Conservation (phyloP, 768 basidiomycete genomes). For the Russula abietina region DNA sequence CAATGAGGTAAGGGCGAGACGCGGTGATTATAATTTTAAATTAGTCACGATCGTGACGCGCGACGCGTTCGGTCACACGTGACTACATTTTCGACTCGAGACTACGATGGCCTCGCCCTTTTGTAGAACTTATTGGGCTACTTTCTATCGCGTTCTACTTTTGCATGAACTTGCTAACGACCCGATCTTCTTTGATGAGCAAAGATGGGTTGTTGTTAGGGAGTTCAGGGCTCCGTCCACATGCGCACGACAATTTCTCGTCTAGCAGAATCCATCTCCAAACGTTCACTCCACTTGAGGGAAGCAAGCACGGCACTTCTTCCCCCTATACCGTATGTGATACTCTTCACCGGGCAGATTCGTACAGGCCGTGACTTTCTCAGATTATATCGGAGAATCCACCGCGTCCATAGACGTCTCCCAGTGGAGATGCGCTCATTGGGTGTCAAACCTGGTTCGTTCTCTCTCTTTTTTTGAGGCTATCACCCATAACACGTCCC, state of each 20-base stretch:
- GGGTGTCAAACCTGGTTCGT: conserved; percentile 38
- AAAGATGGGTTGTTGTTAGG: too few relatives aligned
- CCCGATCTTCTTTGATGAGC: too few relatives aligned
- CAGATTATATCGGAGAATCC: conserved; percentile 41
- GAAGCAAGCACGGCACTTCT: too few relatives aligned
- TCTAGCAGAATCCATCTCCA: too few relatives aligned
- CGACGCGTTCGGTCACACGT: conserved; percentile 2
- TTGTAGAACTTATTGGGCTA: too few relatives aligned
- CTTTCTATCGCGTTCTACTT: too few relatives aligned
- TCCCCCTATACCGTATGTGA: conserved; percentile 40
- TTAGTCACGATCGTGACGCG: not conserved
- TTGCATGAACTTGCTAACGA: too few relatives aligned
- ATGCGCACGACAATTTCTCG: too few relatives aligned
- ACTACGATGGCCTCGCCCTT: too few relatives aligned
- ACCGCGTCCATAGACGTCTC: conserved; percentile 38
- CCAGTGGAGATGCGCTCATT: conserved; percentile 42
- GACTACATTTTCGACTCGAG: too few relatives aligned
- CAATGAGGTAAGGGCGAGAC: not conserved
- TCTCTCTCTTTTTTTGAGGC: not conserved
- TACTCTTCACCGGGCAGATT: not conserved
- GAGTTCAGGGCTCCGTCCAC: too few relatives aligned
- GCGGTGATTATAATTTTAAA: not conserved
- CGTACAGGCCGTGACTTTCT: not conserved
- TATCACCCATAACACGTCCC: not conserved
- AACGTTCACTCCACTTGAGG: too few relatives aligned